phyloP scores from a whole-genome alignment of 2,329 filamentous ascomycete species.

The Aspergillus ochraceus region DNA sequence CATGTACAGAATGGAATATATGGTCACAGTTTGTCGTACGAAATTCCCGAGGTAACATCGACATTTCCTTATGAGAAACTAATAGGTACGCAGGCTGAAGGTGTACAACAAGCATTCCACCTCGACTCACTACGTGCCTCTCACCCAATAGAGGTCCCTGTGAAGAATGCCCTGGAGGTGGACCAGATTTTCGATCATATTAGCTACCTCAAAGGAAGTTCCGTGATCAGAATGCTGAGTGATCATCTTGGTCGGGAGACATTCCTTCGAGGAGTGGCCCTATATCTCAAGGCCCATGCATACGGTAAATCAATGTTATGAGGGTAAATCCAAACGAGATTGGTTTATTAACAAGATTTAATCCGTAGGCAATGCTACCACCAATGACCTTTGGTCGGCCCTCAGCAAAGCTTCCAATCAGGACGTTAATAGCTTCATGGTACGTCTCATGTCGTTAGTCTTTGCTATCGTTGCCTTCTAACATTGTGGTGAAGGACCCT shows the following conservation, averaged over 20 bases:
- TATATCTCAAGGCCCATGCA: constrained; percentile 83
- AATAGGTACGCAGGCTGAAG: constrained; percentile 66
- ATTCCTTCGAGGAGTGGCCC: constrained; percentile 86
- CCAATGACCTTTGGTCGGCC: constrained; percentile 85
- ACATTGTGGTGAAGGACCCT: constrained; percentile 52
- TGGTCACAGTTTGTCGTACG: constrained; percentile 92
- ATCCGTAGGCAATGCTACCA: constrained; percentile 70
- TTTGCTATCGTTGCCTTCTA: constrained; percentile 1
- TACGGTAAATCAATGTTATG: constrained; percentile 58
- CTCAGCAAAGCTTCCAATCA: constrained; percentile 83
- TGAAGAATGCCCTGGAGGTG: constrained; percentile 89
- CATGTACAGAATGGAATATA: constrained; percentile 77
- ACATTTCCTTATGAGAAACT: constrained; percentile 35
- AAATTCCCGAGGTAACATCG: constrained; percentile 55
- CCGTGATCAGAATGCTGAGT: constrained; percentile 93
- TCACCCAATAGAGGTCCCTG: constrained; percentile 94
- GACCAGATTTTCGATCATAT: constrained; percentile 98
- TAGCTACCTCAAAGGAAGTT: constrained; percentile 94
- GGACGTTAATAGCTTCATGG: constrained; percentile 85
- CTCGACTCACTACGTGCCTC: constrained; percentile 88
- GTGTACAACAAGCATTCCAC: constrained; percentile 85
- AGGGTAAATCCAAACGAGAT: background rate
- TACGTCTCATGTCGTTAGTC: constrained; percentile 20
- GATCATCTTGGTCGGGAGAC: constrained; percentile 82
- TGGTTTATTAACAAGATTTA: constrained; percentile 8